Conservation (phyloP, 352 stramenopile genomes). For the Globisporangium nagaii region DNA sequence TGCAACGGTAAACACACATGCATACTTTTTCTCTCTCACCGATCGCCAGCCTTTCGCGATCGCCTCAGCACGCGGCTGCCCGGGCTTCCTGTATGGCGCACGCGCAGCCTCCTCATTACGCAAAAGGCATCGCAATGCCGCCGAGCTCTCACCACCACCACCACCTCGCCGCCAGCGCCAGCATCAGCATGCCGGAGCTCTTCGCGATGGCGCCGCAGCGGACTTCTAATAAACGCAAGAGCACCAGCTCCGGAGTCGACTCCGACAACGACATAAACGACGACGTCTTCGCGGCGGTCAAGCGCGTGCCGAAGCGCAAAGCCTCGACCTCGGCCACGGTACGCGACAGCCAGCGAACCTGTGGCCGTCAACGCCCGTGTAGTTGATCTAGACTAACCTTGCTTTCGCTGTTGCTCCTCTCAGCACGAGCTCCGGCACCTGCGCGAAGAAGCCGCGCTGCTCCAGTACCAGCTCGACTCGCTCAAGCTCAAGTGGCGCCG, state of each 20-base stretch:
- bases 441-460: constrained; percentile 29
- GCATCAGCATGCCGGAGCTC: background rate
- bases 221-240: background rate
- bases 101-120: too few species aligned
- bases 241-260: background rate
- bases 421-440: constrained; percentile 47
- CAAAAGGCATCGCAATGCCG: too few species aligned
- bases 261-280: constrained; percentile 1
- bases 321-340: constrained; percentile 22
- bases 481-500: constrained; percentile 44
- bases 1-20: too few species aligned
- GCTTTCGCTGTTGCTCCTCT: background rate
- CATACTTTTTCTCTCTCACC: too few species aligned
- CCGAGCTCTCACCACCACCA: too few species aligned
- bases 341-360: background rate
- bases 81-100: too few species aligned
- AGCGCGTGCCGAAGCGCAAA: constrained; percentile 23
- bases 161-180: background rate
- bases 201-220: background rate
- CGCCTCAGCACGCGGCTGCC: too few species aligned
- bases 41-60: too few species aligned
- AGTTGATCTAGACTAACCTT: background rate
- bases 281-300: constrained; percentile 21
- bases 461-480: constrained; percentile 33
- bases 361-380: too few species aligned